Evolutionary conservation across 2,329 filamentous ascomycete genomes (phyloP).

Genomic region (Xylaria sp.): DNA sequence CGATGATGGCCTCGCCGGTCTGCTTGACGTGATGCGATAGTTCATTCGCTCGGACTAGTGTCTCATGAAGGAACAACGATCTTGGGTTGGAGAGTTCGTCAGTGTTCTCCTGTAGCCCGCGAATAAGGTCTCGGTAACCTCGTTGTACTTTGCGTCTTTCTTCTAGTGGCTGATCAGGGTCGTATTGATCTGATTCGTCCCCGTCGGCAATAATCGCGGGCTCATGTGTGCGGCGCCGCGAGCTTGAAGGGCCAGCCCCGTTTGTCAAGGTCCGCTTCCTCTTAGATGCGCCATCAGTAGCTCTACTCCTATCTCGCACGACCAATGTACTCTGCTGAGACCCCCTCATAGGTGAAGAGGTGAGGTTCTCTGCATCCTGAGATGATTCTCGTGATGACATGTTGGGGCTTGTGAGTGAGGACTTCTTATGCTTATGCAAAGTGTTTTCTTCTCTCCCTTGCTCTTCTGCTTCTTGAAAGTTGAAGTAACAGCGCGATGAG

Average conservation of each 20-base stretch:
- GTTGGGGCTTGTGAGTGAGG: background rate
- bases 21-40: conserved; percentile 78
- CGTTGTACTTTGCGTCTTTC: conserved; percentile 77
- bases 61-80: conserved; percentile 71
- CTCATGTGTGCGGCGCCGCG: conserved; percentile 47
- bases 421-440: background rate
- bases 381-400: conserved; percentile 44
- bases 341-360: conserved; percentile 35
- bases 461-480: background rate
- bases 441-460: background rate
- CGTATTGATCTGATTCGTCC: conserved; percentile 65
- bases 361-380: conserved; percentile 36
- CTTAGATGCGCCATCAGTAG: conserved; percentile 41
- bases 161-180: conserved; percentile 83
- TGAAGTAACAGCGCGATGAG: background rate
- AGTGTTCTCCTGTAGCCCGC: conserved; percentile 68
- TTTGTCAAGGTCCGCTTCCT: conserved; percentile 47
- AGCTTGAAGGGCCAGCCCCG: conserved; percentile 42
- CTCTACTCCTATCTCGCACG: conserved; percentile 47
- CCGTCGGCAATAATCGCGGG: conserved; percentile 36
- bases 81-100: conserved; percentile 75
- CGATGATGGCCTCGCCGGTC: conserved; percentile 89
- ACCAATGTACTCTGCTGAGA: conserved; percentile 42
- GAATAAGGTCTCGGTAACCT: conserved; percentile 74
- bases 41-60: conserved; percentile 72